Base-by-base conservation (phyloP, 1,284 basidiomycete species). In the Ustilago sp. region DNA sequence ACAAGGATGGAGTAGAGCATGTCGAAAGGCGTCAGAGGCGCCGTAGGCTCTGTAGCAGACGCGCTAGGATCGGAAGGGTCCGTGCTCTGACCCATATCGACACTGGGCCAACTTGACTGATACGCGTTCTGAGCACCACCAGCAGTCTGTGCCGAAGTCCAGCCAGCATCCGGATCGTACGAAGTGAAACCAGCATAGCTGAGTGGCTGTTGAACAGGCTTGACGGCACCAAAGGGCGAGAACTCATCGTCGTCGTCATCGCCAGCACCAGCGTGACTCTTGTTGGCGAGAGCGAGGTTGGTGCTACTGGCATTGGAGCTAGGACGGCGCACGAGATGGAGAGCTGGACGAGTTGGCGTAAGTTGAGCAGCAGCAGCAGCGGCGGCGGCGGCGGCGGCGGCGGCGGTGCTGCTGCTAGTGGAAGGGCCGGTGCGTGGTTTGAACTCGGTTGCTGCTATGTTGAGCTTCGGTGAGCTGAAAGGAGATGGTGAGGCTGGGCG, bases 1-100 rank as follows among this genome's bases (percentile, higher is more conserved):
- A 78, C 72, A 84, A 98, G 98, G 41, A 99, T 93, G 39, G 93
- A 95, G 81, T 91, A 92, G 23, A 99, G 91, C 45, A 98, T 94
- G 82, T 98, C 96, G 79, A 99, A 93, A 0, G 96, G 96, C 1
- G 95, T 96, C 93, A 98, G 96, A 9, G 70, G 66, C 8, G 75
- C 75, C 17, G 61, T 54, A 39, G 94, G 93, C 79, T 93, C 92
- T 0, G 91, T 61, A 8, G 48, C 54, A 9, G 64, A 38, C 2
- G 52, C 66, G 31, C 65, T 68, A 17, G 48, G 23, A 6, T 72
- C 68, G 15, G 58, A 51, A 12, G 56, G 19, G 8, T 68, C 61
- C 23, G 56, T 43, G 19, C 34, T 50, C 19, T 64, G 23, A 58
- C 52, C 19, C 2, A 47, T 15, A 1, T 41, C 56, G 6, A 63